Evolutionary conservation across 2,329 filamentous ascomycete genomes (phyloP), one percentile per base, ranked within the genome.

Genomic region (Westerdykella aurantiaca): DNA sequence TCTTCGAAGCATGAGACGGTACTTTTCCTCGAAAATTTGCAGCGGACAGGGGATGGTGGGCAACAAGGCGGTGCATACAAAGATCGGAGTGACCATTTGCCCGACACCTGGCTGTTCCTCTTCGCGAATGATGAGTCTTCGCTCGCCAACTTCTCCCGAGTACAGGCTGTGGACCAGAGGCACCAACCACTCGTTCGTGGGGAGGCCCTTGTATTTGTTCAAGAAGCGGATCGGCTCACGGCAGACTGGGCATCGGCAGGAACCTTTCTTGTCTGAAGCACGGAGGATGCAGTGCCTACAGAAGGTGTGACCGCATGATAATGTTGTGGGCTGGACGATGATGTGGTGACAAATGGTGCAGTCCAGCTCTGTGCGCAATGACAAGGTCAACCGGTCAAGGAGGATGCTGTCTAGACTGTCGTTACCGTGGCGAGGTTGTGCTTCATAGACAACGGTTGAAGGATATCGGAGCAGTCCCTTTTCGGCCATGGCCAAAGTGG

Each of bases 21-120:
- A 95, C 6, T 86, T 79, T n/a, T 87, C 86, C 63, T 95, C 90
- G 60, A 95, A 95, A n/a, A 96, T 80, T 56, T 94, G 86, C 3
- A 95, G 72, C 53, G 93, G 93, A 0, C 87, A 90, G 0, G 73
- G 88, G 80, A 91, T 88, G 1, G 77, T 74, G 1, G 90, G 90
- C 54, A 93, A 91, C 0, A 87, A 79, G 7, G 94, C 68, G 0
- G 88, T 88, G 67, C 86, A 93, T 25, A 94, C 78, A 54, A 95
- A 95, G 0, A 95, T 71, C 0, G 64, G 63, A 4, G 83, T 77
- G 31, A 82, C 78, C 14, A 80, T 72, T 9, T 81, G 79, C 4
- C 77, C 75, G 22, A 70, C 57, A 1, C 74, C 73, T 9, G 73
- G 71, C 23, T 76, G 72, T 42, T 82, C 78, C 52, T 87, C 83